Evolutionary conservation across 2,329 filamentous ascomycete genomes (phyloP), one percentile per base, ranked within the genome.

Genomic region (Atkinsonella texensis): DNA sequence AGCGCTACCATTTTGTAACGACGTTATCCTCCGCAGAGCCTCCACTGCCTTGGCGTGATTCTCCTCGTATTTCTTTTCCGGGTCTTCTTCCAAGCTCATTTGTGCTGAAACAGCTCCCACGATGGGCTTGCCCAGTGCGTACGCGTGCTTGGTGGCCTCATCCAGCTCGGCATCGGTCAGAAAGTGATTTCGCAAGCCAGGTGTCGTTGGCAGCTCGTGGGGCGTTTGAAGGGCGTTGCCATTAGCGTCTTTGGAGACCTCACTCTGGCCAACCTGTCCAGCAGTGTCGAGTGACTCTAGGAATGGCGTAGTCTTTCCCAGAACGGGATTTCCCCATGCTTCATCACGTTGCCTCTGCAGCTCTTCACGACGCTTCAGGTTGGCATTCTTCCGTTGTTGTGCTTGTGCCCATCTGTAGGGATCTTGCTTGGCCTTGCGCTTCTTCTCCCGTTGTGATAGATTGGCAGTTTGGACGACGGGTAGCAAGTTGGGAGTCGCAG

Each of bases 341-440:
- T 75, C 75, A 53, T 80, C 74, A 53, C 87, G 81, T 63, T 83
- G 74, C 56, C 80, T 71, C 54, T 80, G 68, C 51, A 97, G 77
- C 56, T 82, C 81, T 55, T 80, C 75, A 61, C 85, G 88, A 49
- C 88, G 82, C 62, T 85, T 79, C 45, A 91, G 66, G 64, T 95
- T 95, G 58, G 85, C 87, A 11, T 85, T 81, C 68, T 91, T 95
- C 55, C 88, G 84, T 65, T 89, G 87, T 61, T 85, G 80, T 33
- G 87, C 83, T 68, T 94, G 88, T 3, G 85, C 85, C 68, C 85
- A 80, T 54, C 84, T 76, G 65, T 94, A 96, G 0, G 89, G 89
- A 60, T 97, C 89, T 63, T 81, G 79, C 64, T 85, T 82, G 54
- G 78, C 79, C 56, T 79, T 75, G 54, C 79, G 77, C 65, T 82